Evolutionary conservation across 2,329 filamentous ascomycete species (phyloP).

Genomic region (Mollisia scopiformis): DNA sequence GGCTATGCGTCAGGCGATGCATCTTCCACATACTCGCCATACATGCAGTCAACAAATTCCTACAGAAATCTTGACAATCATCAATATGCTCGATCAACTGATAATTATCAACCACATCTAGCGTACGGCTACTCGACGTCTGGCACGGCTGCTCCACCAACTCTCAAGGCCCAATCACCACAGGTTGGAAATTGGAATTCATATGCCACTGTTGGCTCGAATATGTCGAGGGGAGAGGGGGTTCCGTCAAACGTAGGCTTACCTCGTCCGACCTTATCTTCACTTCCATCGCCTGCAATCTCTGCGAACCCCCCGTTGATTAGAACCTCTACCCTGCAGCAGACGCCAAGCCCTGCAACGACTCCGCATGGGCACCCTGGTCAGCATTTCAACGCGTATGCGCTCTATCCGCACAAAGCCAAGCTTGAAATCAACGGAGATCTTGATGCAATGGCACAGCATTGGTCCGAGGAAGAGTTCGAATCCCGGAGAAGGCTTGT

Average conservation of each 20-base stretch:
- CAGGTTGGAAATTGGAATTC: slow-evolving; percentile 50
- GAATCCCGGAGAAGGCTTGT: slow-evolving; percentile 81
- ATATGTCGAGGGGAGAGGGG: slow-evolving; percentile 45
- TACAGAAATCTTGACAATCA: slow-evolving; percentile 37
- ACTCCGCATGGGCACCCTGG: slow-evolving; percentile 43
- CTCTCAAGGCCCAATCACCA: slow-evolving; percentile 50
- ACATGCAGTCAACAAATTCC: slow-evolving; percentile 50
- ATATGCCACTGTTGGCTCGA: slow-evolving; percentile 46
- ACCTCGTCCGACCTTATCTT: slow-evolving; percentile 23
- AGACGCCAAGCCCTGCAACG: slow-evolving; percentile 50
- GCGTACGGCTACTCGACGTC: slow-evolving; percentile 46
- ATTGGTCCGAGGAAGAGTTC: slow-evolving; percentile 84
- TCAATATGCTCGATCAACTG: slow-evolving; percentile 40
- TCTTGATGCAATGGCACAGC: slow-evolving; percentile 78
- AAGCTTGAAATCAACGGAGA: slow-evolving; percentile 84
- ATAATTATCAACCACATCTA: slow-evolving; percentile 39
- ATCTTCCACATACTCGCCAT: slow-evolving; percentile 50
- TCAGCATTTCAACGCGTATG: slow-evolving; percentile 48
- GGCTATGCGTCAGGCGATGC: slow-evolving; percentile 53
- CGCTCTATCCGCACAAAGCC: slow-evolving; percentile 81
- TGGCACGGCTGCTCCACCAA: slow-evolving; percentile 40
- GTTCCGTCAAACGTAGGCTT: slow-evolving; percentile 39
- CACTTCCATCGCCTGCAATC: slow-evolving; percentile 28
- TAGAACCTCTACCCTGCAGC: slow-evolving; percentile 67
- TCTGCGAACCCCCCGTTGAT: slow-evolving; percentile 61